Conservation (phyloP, 2,329 filamentous ascomycete genomes). For the Botrytis medusae region DNA sequence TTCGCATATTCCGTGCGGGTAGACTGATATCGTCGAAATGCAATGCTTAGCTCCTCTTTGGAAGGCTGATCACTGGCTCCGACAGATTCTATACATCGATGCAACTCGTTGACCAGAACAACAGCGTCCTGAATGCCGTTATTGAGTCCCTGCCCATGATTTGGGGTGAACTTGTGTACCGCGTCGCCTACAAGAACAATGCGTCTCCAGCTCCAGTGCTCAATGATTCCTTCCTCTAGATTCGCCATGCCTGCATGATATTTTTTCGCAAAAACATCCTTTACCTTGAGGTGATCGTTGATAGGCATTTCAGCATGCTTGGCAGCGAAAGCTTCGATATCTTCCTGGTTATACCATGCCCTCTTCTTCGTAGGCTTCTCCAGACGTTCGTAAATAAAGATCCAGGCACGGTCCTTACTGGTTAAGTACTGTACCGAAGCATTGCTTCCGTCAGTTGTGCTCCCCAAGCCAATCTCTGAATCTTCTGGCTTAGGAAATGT, state of each 20-base stretch:
- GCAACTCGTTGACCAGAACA: conserved; percentile 10
- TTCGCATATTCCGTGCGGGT: not conserved
- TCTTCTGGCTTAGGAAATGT: too few species aligned
- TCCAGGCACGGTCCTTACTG: too few species aligned
- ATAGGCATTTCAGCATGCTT: conserved; percentile 8
- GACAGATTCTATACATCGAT: conserved; percentile 3
- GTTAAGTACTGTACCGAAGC: not conserved
- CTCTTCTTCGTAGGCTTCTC: conserved; percentile 18
- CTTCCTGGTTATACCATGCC: conserved; percentile 13
- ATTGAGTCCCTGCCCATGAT: conserved; percentile 7
- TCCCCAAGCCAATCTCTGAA: too few species aligned
- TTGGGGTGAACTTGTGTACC: conserved; percentile 22
- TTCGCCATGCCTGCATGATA: conserved; percentile 7
- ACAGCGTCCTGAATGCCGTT: conserved; percentile 10
- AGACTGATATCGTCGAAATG: not conserved
- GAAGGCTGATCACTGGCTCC: not conserved
- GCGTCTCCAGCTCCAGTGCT: conserved; percentile 16
- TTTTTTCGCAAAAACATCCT: conserved; percentile 1
- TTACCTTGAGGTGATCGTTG: not conserved
- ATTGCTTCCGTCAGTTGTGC: too few species aligned
- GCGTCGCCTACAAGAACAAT: conserved; percentile 23
- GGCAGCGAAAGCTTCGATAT: conserved; percentile 1
- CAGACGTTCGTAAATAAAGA: not conserved
- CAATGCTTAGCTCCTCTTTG: not conserved
- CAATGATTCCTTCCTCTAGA: conserved; percentile 20